Evolutionary conservation across 2,329 filamentous ascomycete species (phyloP).

Genomic region (Ilyonectria destructans): DNA sequence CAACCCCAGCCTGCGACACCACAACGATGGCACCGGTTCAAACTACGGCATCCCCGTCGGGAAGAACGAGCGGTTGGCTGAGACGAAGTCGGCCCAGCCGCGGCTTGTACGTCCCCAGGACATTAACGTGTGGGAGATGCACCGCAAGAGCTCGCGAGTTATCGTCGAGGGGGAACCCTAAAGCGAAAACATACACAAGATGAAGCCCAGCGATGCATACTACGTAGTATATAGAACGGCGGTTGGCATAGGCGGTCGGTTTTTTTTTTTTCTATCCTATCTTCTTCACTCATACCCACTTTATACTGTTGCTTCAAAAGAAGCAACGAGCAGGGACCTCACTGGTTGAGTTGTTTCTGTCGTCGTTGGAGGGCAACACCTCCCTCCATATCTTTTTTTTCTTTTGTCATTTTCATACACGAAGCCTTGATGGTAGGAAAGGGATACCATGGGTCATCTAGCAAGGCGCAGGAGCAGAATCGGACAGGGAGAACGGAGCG

Average conservation of each 20-base stretch:
- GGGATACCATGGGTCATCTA: slow-evolving; percentile 42
- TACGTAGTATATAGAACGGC: slow-evolving; percentile 15
- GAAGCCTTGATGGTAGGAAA: slow-evolving; percentile 38
- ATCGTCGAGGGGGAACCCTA: slow-evolving; percentile 62
- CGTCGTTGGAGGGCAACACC: slow-evolving; percentile 6
- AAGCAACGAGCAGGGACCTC: slow-evolving; percentile 23
- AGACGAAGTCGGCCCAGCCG: slow-evolving; percentile 62
- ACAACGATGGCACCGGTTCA: slow-evolving; percentile 34
- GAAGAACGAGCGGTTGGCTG: slow-evolving; percentile 51
- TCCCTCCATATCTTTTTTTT: slow-evolving; percentile 1
- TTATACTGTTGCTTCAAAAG: slow-evolving; percentile 18
- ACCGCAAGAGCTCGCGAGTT: slow-evolving; percentile 66
- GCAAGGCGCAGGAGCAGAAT: slow-evolving; percentile 46
- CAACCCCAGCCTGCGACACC: slow-evolving; percentile 45
- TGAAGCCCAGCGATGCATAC: background rate
- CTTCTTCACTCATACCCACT: slow-evolving; percentile 7
- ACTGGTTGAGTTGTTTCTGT: slow-evolving; percentile 23
- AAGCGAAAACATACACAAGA: background rate
- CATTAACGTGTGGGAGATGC: slow-evolving; percentile 59
- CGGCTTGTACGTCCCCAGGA: slow-evolving; percentile 61
- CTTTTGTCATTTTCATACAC: slow-evolving; percentile 20
- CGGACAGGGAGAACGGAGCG: slow-evolving; percentile 30
- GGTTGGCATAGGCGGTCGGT: background rate
- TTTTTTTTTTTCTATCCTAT: background rate
- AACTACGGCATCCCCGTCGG: slow-evolving; percentile 41